Evolutionary conservation across 148 eudicot species (phyloP), one percentile per base, ranked within the genome.

Genomic region (Silene latifolia): DNA sequence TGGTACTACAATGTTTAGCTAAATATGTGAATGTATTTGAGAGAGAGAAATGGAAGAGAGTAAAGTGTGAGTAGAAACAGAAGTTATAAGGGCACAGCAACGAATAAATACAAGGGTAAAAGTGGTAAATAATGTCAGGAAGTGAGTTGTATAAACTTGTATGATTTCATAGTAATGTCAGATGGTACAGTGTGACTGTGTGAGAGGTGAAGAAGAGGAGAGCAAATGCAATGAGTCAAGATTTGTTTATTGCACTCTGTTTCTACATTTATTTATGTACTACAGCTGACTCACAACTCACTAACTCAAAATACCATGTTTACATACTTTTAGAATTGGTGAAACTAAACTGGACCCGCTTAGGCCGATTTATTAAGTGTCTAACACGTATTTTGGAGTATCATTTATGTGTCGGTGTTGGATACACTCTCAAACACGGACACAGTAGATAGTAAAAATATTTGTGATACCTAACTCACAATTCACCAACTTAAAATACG

Each of bases 1-100:
- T 61, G 64, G 85, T 77, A 74, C 76, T 44, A 5, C 35, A 35
- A 53, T 82, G 86, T 72, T 71, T 74, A 74, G 82, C 86, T 72
- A 77, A 85, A 79, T 76, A 60, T 69, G 83, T 80, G 83, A 51
- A 80, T 82, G 76, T 47, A 8, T 2, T 54, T 64, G 24, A n/a
- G 78, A 73, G 73, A 83, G 63, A 75, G 62, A 57, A 65, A 60
- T 32, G 35, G 35, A 4, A 4, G 77, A 44, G 80, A 63, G 79
- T 24, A 66, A 25, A 56, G n/a, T 17, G 57, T n/a, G 3, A 67
- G 63, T 11, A 56, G 61, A 71, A 62, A 63, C 69, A 53, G 32
- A 24, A 44, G 32, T 19, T 14, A 18, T 24, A 23, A 42, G n/a
- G 23, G 9, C n/a, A 69, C 57, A 59, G 2, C 2, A 11, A 72